Evolutionary conservation across 352 stramenopile species (phyloP).

Genomic region (Lagenidium sp.): DNA sequence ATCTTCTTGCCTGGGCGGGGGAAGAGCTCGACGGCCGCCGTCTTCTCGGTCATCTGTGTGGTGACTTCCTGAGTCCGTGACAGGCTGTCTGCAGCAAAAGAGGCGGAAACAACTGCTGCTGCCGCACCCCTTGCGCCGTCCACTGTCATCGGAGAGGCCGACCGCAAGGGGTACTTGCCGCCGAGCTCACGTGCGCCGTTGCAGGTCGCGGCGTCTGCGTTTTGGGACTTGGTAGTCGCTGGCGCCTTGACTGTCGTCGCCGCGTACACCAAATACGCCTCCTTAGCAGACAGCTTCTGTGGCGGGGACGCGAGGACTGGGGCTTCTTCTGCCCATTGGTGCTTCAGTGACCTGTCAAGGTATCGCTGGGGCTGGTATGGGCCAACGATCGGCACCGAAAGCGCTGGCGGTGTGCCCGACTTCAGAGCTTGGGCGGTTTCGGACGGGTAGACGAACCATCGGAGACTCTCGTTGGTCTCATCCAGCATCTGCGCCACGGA

Average conservation of each 20-base stretch:
- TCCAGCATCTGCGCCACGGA: slow-evolving; percentile 46
- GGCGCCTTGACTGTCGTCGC: slow-evolving; percentile 7
- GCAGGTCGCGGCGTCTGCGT: neutral
- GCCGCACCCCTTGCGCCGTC: too few species aligned
- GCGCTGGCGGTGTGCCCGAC: slow-evolving; percentile 66
- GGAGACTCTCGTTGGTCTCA: slow-evolving; percentile 33
- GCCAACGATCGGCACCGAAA: slow-evolving; percentile 23
- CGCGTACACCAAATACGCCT: neutral
- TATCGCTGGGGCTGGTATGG: slow-evolving; percentile 45
- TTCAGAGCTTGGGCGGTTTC: slow-evolving; percentile 85
- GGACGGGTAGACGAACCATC: slow-evolving; percentile 69
- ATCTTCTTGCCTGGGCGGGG: slow-evolving; percentile 35
- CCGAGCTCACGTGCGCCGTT: slow-evolving; percentile 22
- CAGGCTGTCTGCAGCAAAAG: neutral
- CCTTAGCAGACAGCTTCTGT: neutral
- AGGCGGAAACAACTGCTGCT: neutral
- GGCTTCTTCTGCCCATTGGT: slow-evolving; percentile 33
- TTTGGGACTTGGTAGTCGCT: too few species aligned
- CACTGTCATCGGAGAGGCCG: slow-evolving; percentile 6
- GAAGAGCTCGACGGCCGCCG: slow-evolving; percentile 14
- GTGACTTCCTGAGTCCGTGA: slow-evolving; percentile 6
- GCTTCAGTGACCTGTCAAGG: slow-evolving; percentile 22
- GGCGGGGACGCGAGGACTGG: neutral
- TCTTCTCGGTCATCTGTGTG: slow-evolving; percentile 12
- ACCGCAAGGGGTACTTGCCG: slow-evolving; percentile 48